These are phyloP conservation scores for Saururus chinensis DNA, from an alignment of 164 flowering plant species.

Conservation along the genomic window DNA sequence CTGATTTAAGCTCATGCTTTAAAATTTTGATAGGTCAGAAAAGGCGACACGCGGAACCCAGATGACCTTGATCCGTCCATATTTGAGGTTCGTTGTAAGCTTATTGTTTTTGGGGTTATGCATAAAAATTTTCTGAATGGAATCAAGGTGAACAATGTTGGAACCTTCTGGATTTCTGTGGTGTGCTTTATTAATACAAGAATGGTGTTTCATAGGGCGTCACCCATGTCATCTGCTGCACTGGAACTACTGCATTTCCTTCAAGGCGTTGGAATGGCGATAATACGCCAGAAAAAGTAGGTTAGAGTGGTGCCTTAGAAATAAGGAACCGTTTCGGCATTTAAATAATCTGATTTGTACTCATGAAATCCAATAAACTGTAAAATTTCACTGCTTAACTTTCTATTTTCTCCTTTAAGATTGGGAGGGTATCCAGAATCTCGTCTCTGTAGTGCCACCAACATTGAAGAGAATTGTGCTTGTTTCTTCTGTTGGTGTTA, in stretches of 20 bases:
- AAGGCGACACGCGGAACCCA: conserved; percentile 80
- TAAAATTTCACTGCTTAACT: neutral
- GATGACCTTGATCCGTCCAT: conserved; percentile 58
- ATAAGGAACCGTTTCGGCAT: no score
- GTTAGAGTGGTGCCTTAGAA: conserved; percentile 26
- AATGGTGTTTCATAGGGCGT: conserved; percentile 49
- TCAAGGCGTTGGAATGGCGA: conserved; percentile 91
- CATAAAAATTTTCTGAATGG: neutral
- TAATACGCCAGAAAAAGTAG: conserved; percentile 92
- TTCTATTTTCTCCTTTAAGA: conserved; percentile 35
- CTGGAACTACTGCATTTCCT: conserved; percentile 98
- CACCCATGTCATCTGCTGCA: conserved; percentile 92
- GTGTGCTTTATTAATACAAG: conserved; percentile 1
- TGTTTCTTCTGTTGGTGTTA: conserved; percentile 96
- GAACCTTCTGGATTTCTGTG: neutral
- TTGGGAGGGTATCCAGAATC: conserved; percentile 94
- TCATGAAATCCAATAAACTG: neutral
- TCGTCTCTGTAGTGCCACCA: conserved; percentile 61
- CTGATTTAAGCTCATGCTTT: no score
- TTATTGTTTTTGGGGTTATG: conserved; percentile 3
- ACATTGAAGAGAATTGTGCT: conserved; percentile 84
- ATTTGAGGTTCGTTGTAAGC: conserved; percentile 48
- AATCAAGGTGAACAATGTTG: neutral
- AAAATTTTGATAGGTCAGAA: conserved; percentile 35
- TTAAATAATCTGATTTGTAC: neutral